Percentiles rank a stretch among this genome's conserved stretches.
phyloP scores from a whole-genome alignment of 2,329 filamentous ascomycete genomes.

The Claviceps pazoutovae region DNA sequence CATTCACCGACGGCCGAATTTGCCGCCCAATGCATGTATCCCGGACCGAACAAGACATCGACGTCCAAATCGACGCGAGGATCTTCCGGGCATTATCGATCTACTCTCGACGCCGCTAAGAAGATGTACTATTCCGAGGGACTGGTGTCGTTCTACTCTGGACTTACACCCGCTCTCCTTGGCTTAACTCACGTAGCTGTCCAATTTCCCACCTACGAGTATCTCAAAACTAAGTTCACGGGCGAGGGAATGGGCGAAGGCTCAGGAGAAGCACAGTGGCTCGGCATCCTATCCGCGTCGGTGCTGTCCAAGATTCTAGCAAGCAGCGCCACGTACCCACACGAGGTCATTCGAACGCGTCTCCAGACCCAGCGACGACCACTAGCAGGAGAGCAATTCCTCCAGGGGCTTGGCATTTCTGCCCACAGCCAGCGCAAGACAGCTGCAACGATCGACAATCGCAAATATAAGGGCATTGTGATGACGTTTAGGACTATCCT shows the following conservation, averaged over 20 bases:
- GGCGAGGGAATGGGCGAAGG: conserved; percentile 73
- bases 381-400: conserved; percentile 37
- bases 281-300: conserved; percentile 75
- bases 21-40: conserved; percentile 30
- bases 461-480: conserved; percentile 64
- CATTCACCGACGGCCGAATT: conserved; percentile 31
- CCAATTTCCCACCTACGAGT: conserved; percentile 94
- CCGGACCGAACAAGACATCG: conserved; percentile 38
- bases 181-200: conserved; percentile 92
- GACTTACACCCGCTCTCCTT: conserved; percentile 78
- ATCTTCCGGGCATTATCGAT: conserved; percentile 81
- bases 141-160: conserved; percentile 83
- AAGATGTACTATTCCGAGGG: conserved; percentile 96
- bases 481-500: conserved; percentile 76
- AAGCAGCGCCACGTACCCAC: conserved; percentile 89
- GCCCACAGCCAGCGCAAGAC: conserved; percentile 13
- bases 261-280: conserved; percentile 46
- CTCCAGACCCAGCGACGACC: conserved; percentile 84
- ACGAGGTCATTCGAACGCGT: conserved; percentile 87
- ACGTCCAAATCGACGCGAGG: conserved; percentile 41
- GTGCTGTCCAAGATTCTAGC: conserved; percentile 90
- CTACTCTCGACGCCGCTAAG: conserved; percentile 76
- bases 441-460: conserved; percentile 15
- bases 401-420: conserved; percentile 36
- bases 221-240: conserved; percentile 78